These are phyloP conservation scores for Sanghuangporus baumii DNA, from an alignment of 1,284 basidiomycete genomes.

Conservation along the genomic window DNA sequence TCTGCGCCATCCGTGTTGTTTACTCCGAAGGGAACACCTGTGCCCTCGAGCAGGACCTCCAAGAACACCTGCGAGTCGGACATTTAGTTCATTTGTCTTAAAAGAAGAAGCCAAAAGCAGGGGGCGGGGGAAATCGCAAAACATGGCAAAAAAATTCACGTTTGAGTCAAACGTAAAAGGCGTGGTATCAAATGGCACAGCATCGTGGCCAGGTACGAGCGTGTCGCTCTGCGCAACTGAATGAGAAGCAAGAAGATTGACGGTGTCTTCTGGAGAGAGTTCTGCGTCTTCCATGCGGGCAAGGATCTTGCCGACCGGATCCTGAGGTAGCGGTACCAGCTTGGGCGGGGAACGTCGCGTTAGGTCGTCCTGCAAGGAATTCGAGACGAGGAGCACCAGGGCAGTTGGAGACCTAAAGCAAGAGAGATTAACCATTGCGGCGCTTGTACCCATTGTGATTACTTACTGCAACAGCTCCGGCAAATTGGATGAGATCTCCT, in stretches of 20 bases:
- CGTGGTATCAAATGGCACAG: conserved; percentile 16
- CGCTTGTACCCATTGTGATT: not conserved
- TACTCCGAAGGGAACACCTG: conserved; percentile 7
- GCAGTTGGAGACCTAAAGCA: conserved; percentile 17
- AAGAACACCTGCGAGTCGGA: conserved; percentile 15
- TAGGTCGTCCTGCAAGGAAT: conserved; percentile 20
- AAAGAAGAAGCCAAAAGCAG: too few relatives aligned
- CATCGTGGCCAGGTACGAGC: conserved; percentile 13
- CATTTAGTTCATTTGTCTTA: too few relatives aligned
- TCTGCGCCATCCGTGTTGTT: conserved; percentile 14
- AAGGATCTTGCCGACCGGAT: conserved; percentile 11
- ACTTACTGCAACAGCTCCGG: conserved; percentile 13
- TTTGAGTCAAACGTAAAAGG: conserved; percentile 12
- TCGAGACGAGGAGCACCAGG: conserved; percentile 20
- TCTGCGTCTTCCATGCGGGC: conserved; percentile 16
- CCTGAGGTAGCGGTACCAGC: conserved; percentile 17
- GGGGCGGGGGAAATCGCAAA: too few relatives aligned
- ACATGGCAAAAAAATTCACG: too few relatives aligned
- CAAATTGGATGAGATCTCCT: conserved; percentile 17
- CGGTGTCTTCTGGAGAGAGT: conserved; percentile 11
- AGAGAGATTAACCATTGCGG: not conserved
- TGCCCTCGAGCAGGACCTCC: conserved; percentile 17
- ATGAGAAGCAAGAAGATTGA: conserved; percentile 17
- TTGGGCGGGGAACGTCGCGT: conserved; percentile 18
- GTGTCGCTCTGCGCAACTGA: conserved; percentile 14